Base-by-base conservation (phyloP, 768 basidiomycete species). In the Multifurca ochricompacta region DNA sequence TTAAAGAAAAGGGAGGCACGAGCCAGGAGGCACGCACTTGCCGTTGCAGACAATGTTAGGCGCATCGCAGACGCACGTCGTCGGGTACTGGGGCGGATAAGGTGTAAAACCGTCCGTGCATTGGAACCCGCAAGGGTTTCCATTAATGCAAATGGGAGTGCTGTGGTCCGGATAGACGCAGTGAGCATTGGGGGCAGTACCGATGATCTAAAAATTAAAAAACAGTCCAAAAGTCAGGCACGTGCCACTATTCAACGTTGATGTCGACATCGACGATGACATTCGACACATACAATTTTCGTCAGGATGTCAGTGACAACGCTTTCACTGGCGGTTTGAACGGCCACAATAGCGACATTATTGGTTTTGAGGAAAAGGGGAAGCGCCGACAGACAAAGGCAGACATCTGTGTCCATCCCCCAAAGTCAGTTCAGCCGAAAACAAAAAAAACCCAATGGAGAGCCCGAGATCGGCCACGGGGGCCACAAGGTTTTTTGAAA, bases 11-110 rank as follows among this genome's bases (percentile, higher is more conserved):
- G n/a, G n/a, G n/a, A n/a, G 58, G 50, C 68, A 70, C 3, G 53
- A 36, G n/a, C 57, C 49, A 43, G 51, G 48, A 9, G 18, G 3
- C 9, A 59, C 57, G 51, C 77, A 81, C 36, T 71, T 64, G n/a
- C 75, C 78, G 51, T 79, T 78, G 64, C 79, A 81, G 47, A 73
- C 68, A 3, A 60, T 70, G 51, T 65, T 65, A 1, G 77, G 77
- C 36, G 64, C 50, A 3, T 61, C 43, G 65, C 79, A 80, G 19
- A 71, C 64, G 60, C 78, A 79, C 14, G 65, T 51, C 1, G 65
- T 73, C 8, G 75, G 73, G 18, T 66, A 50, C 6, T 41, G 31
- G n/a, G 61, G 23, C 3, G 74, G 72, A 43, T 31, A 57, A 6
- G 57, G 32, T 1, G 62, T 69, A 61, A 63, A 78, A 64, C 76